These are phyloP conservation scores for Neurospora sp. DNA, from an alignment of 495 filamentous ascomycete species.

Conservation along the genomic window DNA sequence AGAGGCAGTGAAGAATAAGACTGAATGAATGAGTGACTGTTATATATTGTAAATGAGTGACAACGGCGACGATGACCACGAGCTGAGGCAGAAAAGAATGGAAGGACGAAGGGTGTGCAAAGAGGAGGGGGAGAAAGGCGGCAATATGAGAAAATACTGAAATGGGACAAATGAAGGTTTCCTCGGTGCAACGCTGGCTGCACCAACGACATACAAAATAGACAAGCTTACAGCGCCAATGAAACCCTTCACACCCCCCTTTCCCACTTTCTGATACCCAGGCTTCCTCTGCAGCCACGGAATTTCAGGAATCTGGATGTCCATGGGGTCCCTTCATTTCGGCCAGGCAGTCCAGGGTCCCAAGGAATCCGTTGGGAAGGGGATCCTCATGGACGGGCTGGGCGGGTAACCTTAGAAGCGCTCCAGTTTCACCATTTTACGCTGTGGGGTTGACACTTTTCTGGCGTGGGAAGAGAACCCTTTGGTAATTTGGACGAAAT, in stretches of 20 bases:
- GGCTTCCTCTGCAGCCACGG: neutral
- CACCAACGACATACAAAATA: conserved; percentile 1
- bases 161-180: conserved; percentile 1
- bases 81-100: neutral
- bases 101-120: conserved; percentile 9
- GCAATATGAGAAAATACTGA: conserved; percentile 1
- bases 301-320: neutral
- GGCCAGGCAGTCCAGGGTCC: neutral
- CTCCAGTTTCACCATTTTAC: neutral
- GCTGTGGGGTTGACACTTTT: neutral
- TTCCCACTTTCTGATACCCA: neutral
- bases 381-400: neutral
- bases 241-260: neutral
- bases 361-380: neutral
- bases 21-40: conserved; percentile 8
- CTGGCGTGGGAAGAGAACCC: neutral
- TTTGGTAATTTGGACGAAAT: neutral
- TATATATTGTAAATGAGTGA: conserved; percentile 6
- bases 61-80: conserved; percentile 1
- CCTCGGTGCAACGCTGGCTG: neutral
- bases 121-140: neutral
- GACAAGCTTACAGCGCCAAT: conserved; percentile 2
- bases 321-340: neutral
- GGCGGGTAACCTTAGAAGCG: neutral
- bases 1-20: neutral